Percentiles rank a stretch among this genome's conserved stretches.
Conservation (phyloP, 371 early-diverging fungal species). For the Circinella umbellata region DNA sequence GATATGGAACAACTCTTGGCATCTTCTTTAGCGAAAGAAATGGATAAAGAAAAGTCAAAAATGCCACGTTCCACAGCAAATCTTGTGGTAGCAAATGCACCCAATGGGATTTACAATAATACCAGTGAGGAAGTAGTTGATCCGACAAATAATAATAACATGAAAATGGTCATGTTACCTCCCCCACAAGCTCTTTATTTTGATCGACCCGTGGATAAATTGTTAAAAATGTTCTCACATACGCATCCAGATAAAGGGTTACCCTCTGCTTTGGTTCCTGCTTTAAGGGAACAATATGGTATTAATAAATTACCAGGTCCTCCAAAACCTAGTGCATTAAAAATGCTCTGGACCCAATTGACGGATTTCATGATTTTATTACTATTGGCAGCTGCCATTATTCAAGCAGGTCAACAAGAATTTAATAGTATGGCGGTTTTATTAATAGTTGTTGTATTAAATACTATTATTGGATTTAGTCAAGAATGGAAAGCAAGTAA, state of each 20-base stretch:
- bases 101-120: too few relatives aligned
- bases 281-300: slow-evolving; percentile 81
- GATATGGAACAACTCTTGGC: slow-evolving; percentile 67
- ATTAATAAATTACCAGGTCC: slow-evolving; percentile 81
- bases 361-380: slow-evolving; percentile 94
- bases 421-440: slow-evolving; percentile 80
- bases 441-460: slow-evolving; percentile 83
- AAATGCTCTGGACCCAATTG: slow-evolving; percentile 85
- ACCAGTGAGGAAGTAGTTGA: too few relatives aligned
- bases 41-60: slow-evolving; percentile 26
- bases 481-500: slow-evolving; percentile 93
- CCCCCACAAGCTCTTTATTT: slow-evolving; percentile 84
- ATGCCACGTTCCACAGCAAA: slow-evolving; percentile 27
- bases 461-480: slow-evolving; percentile 86
- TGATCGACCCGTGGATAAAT: slow-evolving; percentile 77
- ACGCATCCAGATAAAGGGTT: slow-evolving; percentile 77
- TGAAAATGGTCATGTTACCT: slow-evolving; percentile 37
- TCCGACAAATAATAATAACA: background rate
- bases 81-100: slow-evolving; percentile 18
- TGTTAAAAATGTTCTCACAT: slow-evolving; percentile 81
- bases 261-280: slow-evolving; percentile 51
- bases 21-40: slow-evolving; percentile 36
- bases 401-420: slow-evolving; percentile 78
- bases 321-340: slow-evolving; percentile 73
- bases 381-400: slow-evolving; percentile 68